Conservation (phyloP, 116 monocot species). For the Iris pallida region DNA sequence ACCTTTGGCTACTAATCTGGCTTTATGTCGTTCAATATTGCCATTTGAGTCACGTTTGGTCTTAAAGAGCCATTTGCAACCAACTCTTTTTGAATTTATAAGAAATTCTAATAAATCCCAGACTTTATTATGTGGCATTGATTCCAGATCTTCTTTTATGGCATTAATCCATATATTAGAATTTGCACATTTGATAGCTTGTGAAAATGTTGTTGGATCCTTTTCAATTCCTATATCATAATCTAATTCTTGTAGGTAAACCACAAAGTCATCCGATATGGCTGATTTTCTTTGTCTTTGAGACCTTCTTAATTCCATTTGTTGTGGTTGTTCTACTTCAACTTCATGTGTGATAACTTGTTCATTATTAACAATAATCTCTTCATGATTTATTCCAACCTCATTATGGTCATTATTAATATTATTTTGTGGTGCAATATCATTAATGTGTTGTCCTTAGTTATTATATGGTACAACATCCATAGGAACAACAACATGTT, state of each 20-base stretch:
- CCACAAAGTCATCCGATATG: not conserved
- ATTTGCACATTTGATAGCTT: not conserved
- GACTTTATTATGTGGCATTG: not conserved
- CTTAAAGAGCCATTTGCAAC: constrained; percentile 1
- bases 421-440: no score
- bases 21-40: constrained; percentile 5
- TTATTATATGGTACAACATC: no score
- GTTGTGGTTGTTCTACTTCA: no score
- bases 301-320: not conserved
- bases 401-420: no score
- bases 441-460: no score
- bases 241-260: constrained; percentile 4
- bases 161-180: not conserved
- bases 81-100: not conserved
- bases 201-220: not conserved
- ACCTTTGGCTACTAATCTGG: not conserved
- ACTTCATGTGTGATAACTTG: no score
- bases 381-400: no score
- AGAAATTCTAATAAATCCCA: not conserved
- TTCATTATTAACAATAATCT: no score
- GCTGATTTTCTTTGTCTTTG: not conserved
- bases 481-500: no score
- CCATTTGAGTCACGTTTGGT: not conserved
- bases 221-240: not conserved
- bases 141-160: not conserved